These are phyloP conservation scores for Plantago rigida DNA, from an alignment of 305 asterid genomes.

Conservation along the genomic window DNA sequence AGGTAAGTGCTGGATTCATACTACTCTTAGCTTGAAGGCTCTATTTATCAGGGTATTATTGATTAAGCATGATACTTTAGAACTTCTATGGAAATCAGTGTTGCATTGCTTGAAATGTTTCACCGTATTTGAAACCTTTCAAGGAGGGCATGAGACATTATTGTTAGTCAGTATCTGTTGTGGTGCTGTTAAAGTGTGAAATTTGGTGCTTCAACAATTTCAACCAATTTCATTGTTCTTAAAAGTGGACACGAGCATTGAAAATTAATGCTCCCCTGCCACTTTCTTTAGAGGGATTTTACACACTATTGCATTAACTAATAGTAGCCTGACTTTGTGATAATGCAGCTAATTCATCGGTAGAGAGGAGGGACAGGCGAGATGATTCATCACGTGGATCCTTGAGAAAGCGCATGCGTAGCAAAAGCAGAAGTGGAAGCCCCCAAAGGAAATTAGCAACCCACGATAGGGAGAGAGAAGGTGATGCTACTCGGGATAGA, in stretches of 20 bases:
- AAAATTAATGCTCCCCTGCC: too few relatives aligned
- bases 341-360: conserved; percentile 44
- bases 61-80: too few relatives aligned
- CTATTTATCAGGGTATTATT: too few relatives aligned
- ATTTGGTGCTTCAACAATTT: too few relatives aligned
- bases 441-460: conserved; percentile 51
- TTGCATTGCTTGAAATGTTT: background rate
- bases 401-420: conserved; percentile 56
- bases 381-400: conserved; percentile 46
- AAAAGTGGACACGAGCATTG: too few relatives aligned
- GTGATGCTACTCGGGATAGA: conserved; percentile 42
- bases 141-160: background rate
- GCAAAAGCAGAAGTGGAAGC: conserved; percentile 67
- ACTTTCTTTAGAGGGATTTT: too few relatives aligned
- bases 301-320: background rate
- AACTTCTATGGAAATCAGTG: background rate
- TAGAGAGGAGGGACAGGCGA: conserved; percentile 47
- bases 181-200: background rate
- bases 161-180: too few relatives aligned
- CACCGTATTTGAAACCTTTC: background rate
- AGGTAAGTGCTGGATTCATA: conserved; percentile 39
- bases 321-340: background rate
- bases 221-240: too few relatives aligned
- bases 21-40: too few relatives aligned
- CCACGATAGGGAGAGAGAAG: conserved; percentile 56